Conservation (phyloP, 2,329 filamentous ascomycete genomes). For the Claviceps purpurea region DNA sequence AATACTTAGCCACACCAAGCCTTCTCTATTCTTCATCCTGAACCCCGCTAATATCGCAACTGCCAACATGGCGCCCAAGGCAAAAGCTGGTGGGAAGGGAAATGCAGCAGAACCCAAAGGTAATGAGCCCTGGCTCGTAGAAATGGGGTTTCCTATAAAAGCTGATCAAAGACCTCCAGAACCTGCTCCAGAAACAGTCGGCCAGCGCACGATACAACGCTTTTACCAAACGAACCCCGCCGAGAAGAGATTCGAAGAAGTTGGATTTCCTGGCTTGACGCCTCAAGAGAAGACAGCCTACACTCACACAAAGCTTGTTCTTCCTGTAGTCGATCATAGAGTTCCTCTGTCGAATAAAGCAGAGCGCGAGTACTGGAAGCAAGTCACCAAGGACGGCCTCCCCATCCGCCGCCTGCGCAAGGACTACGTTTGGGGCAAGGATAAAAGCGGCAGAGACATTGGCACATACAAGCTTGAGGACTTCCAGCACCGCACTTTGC, state of each 20-base stretch:
- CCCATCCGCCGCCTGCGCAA: slow-evolving; percentile 31
- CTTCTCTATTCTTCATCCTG: slow-evolving; percentile 1
- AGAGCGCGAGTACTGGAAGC: slow-evolving; percentile 45
- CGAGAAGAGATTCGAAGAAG: slow-evolving; percentile 29
- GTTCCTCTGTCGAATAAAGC: slow-evolving; percentile 30
- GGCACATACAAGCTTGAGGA: slow-evolving; percentile 33
- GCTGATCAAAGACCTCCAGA: slow-evolving; percentile 12
- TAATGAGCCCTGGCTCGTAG: not conserved
- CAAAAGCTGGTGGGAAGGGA: slow-evolving; percentile 10
- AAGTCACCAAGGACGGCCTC: slow-evolving; percentile 36
- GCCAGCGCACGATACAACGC: slow-evolving; percentile 32
- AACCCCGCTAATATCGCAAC: slow-evolving; percentile 9
- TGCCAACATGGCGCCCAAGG: slow-evolving; percentile 13
- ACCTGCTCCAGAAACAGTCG: slow-evolving; percentile 29
- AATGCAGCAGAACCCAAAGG: slow-evolving; percentile 13
- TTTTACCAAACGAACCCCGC: slow-evolving; percentile 38
- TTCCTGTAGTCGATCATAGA: slow-evolving; percentile 23
- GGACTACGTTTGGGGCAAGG: slow-evolving; percentile 35
- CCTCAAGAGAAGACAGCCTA: slow-evolving; percentile 36
- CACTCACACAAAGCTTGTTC: slow-evolving; percentile 32
- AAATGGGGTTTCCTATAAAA: not conserved
- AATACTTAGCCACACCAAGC: slow-evolving; percentile 5
- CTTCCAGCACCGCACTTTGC: slow-evolving; percentile 28
- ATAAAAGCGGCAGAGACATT: slow-evolving; percentile 35
- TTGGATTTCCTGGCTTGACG: slow-evolving; percentile 31